Evolutionary conservation across 257 asterid species (phyloP).

Genomic region (Solanum clarkiae): DNA sequence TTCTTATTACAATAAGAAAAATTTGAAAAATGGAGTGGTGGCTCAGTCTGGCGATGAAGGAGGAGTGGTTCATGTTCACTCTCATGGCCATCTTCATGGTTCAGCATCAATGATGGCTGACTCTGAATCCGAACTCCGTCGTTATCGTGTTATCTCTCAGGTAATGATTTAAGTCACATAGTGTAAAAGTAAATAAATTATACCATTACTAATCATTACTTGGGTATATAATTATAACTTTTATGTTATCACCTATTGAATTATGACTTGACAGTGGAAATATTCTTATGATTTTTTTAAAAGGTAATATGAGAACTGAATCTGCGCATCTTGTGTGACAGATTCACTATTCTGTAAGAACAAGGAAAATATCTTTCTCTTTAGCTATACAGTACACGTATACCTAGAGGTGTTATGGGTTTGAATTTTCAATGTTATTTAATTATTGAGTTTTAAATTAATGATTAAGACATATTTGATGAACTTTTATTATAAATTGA

Average conservation of each 20-base stretch:
- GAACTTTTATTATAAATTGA: too few species aligned
- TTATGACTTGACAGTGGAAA: not conserved
- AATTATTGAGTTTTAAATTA: too few species aligned
- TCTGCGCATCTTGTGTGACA: not conserved
- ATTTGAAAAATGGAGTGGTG: not conserved
- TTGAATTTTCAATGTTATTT: too few species aligned
- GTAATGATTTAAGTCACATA: not conserved
- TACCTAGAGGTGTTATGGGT: too few species aligned
- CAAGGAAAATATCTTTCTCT: not conserved
- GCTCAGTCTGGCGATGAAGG: not conserved
- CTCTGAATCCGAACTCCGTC: not conserved
- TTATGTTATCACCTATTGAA: not conserved
- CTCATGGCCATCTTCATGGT: slow-evolving; percentile 18
- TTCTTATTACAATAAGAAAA: not conserved
- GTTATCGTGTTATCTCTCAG: slow-evolving; percentile 20
- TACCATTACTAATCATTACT: not conserved
- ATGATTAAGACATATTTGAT: too few species aligned
- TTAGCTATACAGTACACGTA: too few species aligned
- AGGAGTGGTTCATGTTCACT: not conserved
- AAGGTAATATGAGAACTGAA: not conserved
- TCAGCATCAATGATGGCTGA: not conserved
- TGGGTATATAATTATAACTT: not conserved
- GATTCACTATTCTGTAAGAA: not conserved
- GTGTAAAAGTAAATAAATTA: too few species aligned
- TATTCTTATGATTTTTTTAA: not conserved